Base-by-base conservation (phyloP, 176 grass and related monocot genomes). In the Pontederia crassipes region DNA sequence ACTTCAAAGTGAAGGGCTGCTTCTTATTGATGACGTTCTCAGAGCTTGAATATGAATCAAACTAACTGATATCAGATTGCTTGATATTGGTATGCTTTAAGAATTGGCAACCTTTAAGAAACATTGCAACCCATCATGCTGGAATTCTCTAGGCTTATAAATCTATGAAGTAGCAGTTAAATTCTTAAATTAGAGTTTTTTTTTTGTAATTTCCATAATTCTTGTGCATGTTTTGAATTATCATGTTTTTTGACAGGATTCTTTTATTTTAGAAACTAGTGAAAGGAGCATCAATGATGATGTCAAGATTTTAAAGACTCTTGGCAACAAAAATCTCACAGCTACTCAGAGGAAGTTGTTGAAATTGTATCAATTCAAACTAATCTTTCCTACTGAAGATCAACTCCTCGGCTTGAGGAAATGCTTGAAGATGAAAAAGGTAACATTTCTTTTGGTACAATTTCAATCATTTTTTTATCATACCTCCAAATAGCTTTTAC, bases 241-340 rank as follows among this genome's bases (percentile, higher is more conserved):
- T 11, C 14, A 64, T 14, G 61, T 52, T 55, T 73, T 52, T 55
- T 35, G 11, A 40, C 58, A 80, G 69, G 77, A 50, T 63, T 64
- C 40, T 48, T 51, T 74, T 59, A 52, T 20, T 28, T 64, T 83
- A 68, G 75, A 83, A 71, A 28, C 45, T 48, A 67, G 60, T 49
- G 77, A 78, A 47, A 75, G 81, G 64, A 45, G 16, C 50, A 74
- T 49, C 55, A 52, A 45, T 52, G 16, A 27, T 24, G 58, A 68
- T 58, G 29, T 73, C 69, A 64, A 75, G 52, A 72, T 82, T 75
- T 61, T 61, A 66, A 74, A 83, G 68, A 45, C 69, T 35, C 40
- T 73, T 57, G 62, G 59, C 8, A 77, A 40, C 32, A 40, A 85
- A 57, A 76, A 75, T 26, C 54, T 79, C 68, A 59, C 49, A 59